Percentiles rank a stretch among this genome's conserved stretches.
Evolutionary conservation across 176 grass and related monocot species (phyloP).

Genomic region (Oryza meridionalis): DNA sequence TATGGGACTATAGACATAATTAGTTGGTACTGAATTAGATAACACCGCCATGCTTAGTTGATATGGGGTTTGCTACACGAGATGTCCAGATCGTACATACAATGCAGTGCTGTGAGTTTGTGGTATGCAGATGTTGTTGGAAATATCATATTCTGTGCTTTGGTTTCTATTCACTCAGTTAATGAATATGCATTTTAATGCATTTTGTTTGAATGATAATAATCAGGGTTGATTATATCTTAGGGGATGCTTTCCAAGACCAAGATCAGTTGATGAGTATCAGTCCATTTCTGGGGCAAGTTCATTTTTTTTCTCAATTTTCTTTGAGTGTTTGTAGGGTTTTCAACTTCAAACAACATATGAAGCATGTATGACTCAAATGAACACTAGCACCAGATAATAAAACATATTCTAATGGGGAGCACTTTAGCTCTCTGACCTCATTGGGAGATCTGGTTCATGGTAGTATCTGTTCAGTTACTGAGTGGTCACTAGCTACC

Average conservation of each 20-base stretch:
- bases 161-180: neutral
- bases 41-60: neutral
- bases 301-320: neutral
- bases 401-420: neutral
- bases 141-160: neutral
- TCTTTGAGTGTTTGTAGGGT: neutral
- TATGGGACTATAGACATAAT: neutral
- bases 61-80: neutral
- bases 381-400: no score
- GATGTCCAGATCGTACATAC: neutral
- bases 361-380: no score
- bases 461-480: neutral
- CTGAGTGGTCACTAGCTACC: neutral
- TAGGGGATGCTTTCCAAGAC: neutral
- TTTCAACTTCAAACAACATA: neutral
- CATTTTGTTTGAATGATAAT: neutral
- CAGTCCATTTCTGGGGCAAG: neutral
- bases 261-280: neutral
- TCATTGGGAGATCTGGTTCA: neutral
- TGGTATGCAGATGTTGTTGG: neutral
- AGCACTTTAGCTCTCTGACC: neutral
- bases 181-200: constrained; percentile 1
- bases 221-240: neutral
- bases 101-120: neutral
- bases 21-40: neutral